A percentile compares a stretch with the other conserved stretches of the same genome.
phyloP scores from a whole-genome alignment of 805 yeast species.

The Zygosaccharomyces bisporus region DNA sequence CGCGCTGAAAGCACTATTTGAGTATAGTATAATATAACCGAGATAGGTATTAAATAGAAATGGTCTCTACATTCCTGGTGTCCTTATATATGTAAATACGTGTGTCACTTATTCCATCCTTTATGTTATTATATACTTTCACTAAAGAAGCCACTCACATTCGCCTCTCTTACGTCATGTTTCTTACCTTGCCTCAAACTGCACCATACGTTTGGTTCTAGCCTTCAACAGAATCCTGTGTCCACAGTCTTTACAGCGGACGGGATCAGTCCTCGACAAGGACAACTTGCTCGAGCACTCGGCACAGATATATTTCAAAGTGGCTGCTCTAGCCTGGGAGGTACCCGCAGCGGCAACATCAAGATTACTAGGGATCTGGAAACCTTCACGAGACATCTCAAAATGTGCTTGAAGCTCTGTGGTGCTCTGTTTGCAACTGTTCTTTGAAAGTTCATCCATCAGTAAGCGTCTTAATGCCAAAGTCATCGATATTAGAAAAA shows the following conservation, averaged over 20 bases:
- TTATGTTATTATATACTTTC: background rate
- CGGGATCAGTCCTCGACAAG: constrained; percentile 89
- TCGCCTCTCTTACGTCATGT: too few relatives aligned
- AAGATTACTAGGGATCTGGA: constrained; percentile 73
- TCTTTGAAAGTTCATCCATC: background rate
- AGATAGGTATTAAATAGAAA: too few relatives aligned
- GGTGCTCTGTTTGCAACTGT: too few relatives aligned
- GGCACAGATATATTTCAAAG: constrained; percentile 92
- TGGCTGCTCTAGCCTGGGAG: constrained; percentile 63
- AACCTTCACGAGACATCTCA: constrained; percentile 71
- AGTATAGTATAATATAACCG: too few relatives aligned
- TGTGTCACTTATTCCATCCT: background rate
- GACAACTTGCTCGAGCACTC: constrained; percentile 90
- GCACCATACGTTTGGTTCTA: constrained; percentile 95
- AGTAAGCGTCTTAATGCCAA: background rate
- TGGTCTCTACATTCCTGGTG: too few relatives aligned
- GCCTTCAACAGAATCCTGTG: constrained; percentile 97
- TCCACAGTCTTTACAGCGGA: constrained; percentile 97
- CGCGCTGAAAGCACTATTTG: too few relatives aligned
- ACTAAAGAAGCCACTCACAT: background rate
- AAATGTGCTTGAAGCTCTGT: background rate
- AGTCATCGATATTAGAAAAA: constrained; percentile 2
- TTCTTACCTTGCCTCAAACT: constrained; percentile 71
- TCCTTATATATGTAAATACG: background rate
- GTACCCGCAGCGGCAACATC: constrained; percentile 88